Evolutionary conservation across 768 basidiomycete genomes (phyloP), one percentile per base, ranked within the genome.

Genomic region (Podaxis sp.): DNA sequence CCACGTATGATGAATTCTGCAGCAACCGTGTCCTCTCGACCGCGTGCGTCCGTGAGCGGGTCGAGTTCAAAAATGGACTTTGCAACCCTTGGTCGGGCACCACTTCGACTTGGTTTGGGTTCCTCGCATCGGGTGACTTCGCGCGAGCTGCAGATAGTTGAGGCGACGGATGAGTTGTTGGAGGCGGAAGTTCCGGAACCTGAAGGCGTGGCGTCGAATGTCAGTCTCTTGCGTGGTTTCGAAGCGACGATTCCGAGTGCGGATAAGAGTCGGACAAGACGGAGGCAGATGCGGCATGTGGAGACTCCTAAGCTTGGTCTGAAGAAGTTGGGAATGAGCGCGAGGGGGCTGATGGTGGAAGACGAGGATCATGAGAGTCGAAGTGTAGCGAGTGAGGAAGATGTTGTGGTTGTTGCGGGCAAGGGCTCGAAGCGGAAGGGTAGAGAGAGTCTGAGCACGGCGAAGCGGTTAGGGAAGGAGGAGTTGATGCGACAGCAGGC

Each of bases 241-340:
- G 90, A 93, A 69, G 96, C 96, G 17, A 98, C 96, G 2, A 91
- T 97, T 48, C 96, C 96, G 12, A 91, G 90, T 70, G 86, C 95
- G 41, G 90, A 94, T 67, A 84, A 87, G 71, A 83, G 92, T 58
- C 88, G 90, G 65, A 80, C 85, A 13, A 80, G 95, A 64, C 76
- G 95, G 65, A 76, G 94, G 62, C 88, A 93, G 73, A 86, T 91
- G 75, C 82, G 95, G 63, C 91, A 87, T 67, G 85, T 93, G 13
- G 90, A 93, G 2, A 84, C 87, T 12, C 89, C 87, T 30, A 82
- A 82, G 67, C 77, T 92, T 48, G 94, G 95, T 1, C 73, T 96
- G 67, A 93, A 88, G 82, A 87, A 84, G 74, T 73, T 93, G 20
- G 93, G 93, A 3, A 83, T 91, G 79, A 84, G 80, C 67, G 88